Percentiles rank a stretch among this genome's conserved stretches.
Evolutionary conservation across 2,329 filamentous ascomycete species (phyloP).

Genomic region (Pseudopithomyces chartarum): DNA sequence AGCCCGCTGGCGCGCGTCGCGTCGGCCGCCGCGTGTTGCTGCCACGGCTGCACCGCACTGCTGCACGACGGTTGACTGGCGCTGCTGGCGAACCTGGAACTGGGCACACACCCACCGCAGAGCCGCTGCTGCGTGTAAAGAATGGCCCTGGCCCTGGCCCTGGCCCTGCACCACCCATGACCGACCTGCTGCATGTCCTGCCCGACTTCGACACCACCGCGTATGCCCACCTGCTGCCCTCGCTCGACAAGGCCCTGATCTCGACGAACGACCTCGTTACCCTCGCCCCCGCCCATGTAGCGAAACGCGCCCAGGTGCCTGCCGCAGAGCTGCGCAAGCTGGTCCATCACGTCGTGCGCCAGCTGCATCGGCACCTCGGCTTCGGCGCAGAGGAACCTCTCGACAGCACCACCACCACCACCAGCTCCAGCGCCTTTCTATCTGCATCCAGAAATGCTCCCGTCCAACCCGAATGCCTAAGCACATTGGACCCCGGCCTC

Average conservation of each 20-base stretch:
- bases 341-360: conserved; percentile 67
- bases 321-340: conserved; percentile 79
- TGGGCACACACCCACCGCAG: conserved; percentile 29
- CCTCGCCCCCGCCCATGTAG: conserved; percentile 80
- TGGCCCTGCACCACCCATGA: conserved; percentile 60
- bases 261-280: conserved; percentile 84
- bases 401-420: too few species aligned
- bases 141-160: conserved; percentile 26
- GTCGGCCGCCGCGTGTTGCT: neutral
- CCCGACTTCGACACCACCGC: conserved; percentile 75
- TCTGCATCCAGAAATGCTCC: conserved; percentile 13
- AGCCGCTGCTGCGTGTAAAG: conserved; percentile 35
- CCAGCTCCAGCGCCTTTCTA: conserved; percentile 17
- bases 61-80: neutral
- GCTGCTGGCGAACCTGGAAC: conserved; percentile 3
- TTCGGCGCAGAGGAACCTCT: conserved; percentile 38
- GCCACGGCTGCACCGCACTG: neutral
- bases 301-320: conserved; percentile 82
- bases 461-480: conserved; percentile 54
- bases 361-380: conserved; percentile 68
- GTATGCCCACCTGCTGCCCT: conserved; percentile 76
- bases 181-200: conserved; percentile 81
- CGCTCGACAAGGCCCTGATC: conserved; percentile 77
- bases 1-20: neutral
- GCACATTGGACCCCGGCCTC: conserved; percentile 76